Evolutionary conservation across 2,329 filamentous ascomycete genomes (phyloP).

Genomic region (Monosporascus sp.): DNA sequence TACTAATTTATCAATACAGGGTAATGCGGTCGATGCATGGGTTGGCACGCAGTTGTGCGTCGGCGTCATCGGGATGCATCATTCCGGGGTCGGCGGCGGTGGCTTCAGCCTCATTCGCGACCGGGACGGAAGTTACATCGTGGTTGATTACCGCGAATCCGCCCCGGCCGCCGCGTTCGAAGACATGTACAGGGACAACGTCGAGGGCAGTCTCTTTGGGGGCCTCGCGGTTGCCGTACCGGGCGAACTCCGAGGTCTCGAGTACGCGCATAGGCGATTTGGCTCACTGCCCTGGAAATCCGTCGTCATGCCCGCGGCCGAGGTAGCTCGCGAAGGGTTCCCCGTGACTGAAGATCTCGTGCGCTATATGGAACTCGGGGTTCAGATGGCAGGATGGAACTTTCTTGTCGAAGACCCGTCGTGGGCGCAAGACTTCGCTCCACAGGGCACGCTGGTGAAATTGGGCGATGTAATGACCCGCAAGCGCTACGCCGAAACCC

Average conservation of each 20-base stretch:
- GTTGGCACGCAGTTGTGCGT: constrained; percentile 72
- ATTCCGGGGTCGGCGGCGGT: constrained; percentile 81
- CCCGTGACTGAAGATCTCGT: constrained; percentile 68
- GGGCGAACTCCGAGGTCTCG: constrained; percentile 71
- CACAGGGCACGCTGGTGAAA: constrained; percentile 65
- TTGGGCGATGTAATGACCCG: constrained; percentile 75
- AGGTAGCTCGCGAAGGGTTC: constrained; percentile 70
- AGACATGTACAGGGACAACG: constrained; percentile 78
- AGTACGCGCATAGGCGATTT: constrained; percentile 69
- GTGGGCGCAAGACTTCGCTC: constrained; percentile 87
- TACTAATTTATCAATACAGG: constrained; percentile 30
- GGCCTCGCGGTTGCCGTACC: constrained; percentile 70
- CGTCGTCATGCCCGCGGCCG: constrained; percentile 68
- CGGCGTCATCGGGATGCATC: constrained; percentile 71
- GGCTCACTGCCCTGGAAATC: constrained; percentile 64
- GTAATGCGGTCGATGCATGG: constrained; percentile 72
- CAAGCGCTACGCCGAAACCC: constrained; percentile 69
- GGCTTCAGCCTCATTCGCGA: constrained; percentile 81
- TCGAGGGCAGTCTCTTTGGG: constrained; percentile 59
- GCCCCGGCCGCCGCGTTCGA: constrained; percentile 76
- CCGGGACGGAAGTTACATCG: constrained; percentile 67
- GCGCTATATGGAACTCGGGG: constrained; percentile 59
- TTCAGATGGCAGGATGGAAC: constrained; percentile 31
- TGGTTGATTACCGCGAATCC: constrained; percentile 84
- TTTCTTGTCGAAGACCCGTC: constrained; percentile 70